phyloP scores from a whole-genome alignment of 129 eudicot species.

The Helianthus tuberosus region DNA sequence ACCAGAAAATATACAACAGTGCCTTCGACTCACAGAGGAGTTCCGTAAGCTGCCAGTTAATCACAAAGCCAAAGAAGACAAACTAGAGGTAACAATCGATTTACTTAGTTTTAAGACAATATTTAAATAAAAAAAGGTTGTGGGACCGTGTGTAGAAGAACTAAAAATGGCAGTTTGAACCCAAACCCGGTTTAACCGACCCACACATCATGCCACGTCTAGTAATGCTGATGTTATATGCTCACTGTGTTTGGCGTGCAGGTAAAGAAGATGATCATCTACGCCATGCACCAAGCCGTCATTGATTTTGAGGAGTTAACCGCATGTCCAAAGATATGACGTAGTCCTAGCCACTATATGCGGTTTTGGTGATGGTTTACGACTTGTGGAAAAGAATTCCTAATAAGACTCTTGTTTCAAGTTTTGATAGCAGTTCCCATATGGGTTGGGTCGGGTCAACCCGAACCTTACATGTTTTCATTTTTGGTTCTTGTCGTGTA shows the following conservation, averaged over 20 bases:
- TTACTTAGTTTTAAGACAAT: background rate
- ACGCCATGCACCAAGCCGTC: conserved; percentile 6
- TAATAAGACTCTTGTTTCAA: background rate
- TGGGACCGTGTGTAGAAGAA: no score
- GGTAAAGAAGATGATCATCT: conserved; percentile 13
- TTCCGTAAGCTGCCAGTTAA: conserved; percentile 9
- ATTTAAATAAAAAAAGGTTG: no score
- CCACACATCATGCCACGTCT: background rate
- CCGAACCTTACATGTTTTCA: background rate
- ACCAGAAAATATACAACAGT: conserved; percentile 5
- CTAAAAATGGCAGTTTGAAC: no score
- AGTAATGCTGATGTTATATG: background rate
- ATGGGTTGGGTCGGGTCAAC: background rate
- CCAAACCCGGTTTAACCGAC: no score
- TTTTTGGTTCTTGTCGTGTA: background rate
- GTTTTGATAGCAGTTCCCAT: background rate
- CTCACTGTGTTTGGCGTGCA: background rate
- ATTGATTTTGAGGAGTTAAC: background rate
- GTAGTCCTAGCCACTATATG: background rate
- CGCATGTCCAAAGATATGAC: background rate
- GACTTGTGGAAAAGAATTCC: background rate
- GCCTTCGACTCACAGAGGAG: conserved; percentile 6
- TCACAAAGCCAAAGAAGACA: conserved; percentile 15
- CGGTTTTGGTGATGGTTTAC: background rate
- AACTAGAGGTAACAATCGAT: conserved; percentile 8